phyloP scores from a whole-genome alignment of 495 filamentous ascomycete species.

The Hyaloscypha variabilis region DNA sequence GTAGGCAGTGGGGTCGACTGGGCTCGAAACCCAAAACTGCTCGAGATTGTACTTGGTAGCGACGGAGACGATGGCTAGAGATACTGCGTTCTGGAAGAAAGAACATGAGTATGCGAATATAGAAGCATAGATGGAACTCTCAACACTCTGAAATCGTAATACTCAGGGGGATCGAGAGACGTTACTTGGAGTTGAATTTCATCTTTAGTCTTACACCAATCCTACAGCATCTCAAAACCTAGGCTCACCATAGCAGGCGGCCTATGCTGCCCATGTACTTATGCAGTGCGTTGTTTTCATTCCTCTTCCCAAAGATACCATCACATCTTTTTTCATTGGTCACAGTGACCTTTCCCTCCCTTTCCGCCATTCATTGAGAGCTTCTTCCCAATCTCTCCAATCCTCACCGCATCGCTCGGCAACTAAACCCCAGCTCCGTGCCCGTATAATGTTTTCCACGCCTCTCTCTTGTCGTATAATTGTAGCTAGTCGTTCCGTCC shows the following conservation, averaged over 20 bases:
- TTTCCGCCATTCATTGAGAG: slow-evolving; percentile 63
- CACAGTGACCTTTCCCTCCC: slow-evolving; percentile 38
- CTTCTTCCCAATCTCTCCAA: slow-evolving; percentile 41
- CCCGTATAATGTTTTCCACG: slow-evolving; percentile 85
- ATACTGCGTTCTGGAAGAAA: neutral
- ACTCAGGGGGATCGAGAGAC: neutral
- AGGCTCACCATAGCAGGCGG: neutral
- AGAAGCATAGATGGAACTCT: neutral
- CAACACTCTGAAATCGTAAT: neutral
- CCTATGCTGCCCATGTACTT: neutral
- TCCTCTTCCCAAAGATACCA: no score
- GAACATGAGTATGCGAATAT: neutral
- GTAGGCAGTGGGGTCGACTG: slow-evolving; percentile 86
- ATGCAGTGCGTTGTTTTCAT: no score
- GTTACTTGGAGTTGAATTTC: neutral
- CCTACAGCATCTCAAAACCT: neutral
- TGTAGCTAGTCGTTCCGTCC: slow-evolving; percentile 79
- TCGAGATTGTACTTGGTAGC: slow-evolving; percentile 75
- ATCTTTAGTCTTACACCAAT: neutral
- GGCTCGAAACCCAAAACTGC: slow-evolving; percentile 69
- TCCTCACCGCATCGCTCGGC: slow-evolving; percentile 72
- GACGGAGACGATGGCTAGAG: slow-evolving; percentile 49
- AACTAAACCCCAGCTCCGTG: slow-evolving; percentile 82
- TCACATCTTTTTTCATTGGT: neutral
- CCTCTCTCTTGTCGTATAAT: slow-evolving; percentile 81